Evolutionary conservation across 225 moss, liverwort and hornwort species (phyloP), one percentile per base, ranked within the genome.

Genomic region (Bryum argenteum): DNA sequence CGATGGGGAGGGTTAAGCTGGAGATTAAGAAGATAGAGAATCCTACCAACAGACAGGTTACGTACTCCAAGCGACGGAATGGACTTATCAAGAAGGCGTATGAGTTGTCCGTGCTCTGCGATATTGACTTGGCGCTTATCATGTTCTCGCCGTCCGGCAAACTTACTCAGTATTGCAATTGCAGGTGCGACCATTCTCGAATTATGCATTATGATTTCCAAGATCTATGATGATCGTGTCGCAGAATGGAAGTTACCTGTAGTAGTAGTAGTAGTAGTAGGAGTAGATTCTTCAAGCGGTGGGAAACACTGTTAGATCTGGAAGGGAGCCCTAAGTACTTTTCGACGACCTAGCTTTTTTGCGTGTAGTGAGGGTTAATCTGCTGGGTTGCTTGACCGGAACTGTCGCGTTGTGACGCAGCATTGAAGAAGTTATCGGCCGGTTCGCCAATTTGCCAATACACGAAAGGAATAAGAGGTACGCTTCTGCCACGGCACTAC

Each of bases 1-100:
- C 68, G 47, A 85, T 85, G 85, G 85, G 85, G 76, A 73, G 85
- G 77, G 85, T 85, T 11, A 85, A 85, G 77, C 73, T 85, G 70
- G 85, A 85, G 77, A 86, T 86, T 64, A 86, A 86, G 86, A 86
- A 83, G 86, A 86, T 86, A 12, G 86, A 86, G 83, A 86, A 86
- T 80, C 82, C 83, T 21, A 83, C 86, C 52, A 86, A 83, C 61
- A 72, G 86, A 15, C 86, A 86, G 78, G 86, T 86, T 22, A 86
- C 86, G n/a, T 86, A 86, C 66, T 86, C 86, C 23, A 86, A 86
- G 75, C 56, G 86, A 48, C 80, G 86, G 54, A 86, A 86, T 83
- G 86, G 86, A 37, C 83, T 86, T 62, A 83, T 86, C 69, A 86
- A 86, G 78, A 86, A 86, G 72, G 86, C 86, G n/a, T 86, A 83